A percentile compares a stretch with the other conserved stretches of the same genome.
phyloP scores from a whole-genome alignment of 2,329 filamentous ascomycete species.

The Grosmannia clavigera region DNA sequence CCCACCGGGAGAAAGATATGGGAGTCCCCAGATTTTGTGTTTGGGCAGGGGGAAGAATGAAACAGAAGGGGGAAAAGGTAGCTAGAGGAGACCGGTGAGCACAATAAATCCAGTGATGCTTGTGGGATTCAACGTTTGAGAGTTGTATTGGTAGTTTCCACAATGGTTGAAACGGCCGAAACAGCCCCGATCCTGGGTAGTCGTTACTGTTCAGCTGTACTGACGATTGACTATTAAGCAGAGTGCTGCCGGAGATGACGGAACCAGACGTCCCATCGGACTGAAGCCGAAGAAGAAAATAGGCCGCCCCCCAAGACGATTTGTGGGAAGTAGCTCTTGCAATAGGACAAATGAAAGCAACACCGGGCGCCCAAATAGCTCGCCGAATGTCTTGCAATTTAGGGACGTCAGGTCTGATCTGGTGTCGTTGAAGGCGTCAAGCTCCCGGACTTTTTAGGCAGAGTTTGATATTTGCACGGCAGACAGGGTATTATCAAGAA shows the following conservation, averaged over 20 bases:
- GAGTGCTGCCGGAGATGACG: constrained; percentile 12
- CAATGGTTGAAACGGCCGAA: constrained; percentile 28
- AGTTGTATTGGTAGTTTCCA: constrained; percentile 24
- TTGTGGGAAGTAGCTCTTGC: background rate
- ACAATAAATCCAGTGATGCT: constrained; percentile 15
- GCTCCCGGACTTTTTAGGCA: background rate
- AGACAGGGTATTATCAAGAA: background rate
- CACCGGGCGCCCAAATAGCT: background rate
- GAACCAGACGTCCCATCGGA: constrained; percentile 8
- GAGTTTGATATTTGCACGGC: background rate
- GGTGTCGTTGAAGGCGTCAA: background rate
- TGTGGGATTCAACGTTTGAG: constrained; percentile 27
- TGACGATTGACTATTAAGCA: constrained; percentile 10
- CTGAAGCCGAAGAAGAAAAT: constrained; percentile 6
- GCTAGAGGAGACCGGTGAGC: background rate
- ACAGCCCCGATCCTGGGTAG: constrained; percentile 20
- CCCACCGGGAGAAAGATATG: background rate
- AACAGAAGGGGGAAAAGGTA: background rate
- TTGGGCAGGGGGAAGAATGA: background rate
- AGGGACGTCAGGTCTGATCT: background rate
- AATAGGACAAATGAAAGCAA: background rate
- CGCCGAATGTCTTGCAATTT: background rate
- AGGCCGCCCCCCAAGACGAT: background rate
- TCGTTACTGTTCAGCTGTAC: constrained; percentile 9
- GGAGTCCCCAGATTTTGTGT: constrained; percentile 16